Evolutionary conservation across 78 protist genomes (phyloP).

Genomic region (Dictyostelium capitatum): DNA sequence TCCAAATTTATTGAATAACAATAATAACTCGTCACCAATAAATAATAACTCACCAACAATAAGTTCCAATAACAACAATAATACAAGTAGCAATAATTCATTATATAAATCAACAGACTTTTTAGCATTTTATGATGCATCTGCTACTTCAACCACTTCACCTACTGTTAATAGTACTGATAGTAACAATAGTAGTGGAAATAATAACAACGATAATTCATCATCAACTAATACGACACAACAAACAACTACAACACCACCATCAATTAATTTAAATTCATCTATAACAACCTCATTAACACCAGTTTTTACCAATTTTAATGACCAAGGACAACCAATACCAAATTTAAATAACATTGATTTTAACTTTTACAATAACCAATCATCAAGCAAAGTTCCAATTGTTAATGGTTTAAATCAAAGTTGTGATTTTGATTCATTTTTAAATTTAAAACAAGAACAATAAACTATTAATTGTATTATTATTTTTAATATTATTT

Average conservation of each 20-base stretch:
- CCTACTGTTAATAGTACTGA: not conserved
- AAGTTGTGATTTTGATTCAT: slow-evolving; percentile 43
- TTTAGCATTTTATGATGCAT: not conserved
- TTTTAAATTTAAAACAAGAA: slow-evolving; percentile 22
- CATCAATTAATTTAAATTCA: not conserved
- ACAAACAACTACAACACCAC: not conserved
- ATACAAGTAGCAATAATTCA: not conserved
- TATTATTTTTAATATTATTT: not conserved
- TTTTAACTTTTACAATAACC: not conserved
- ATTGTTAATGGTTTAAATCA: not conserved
- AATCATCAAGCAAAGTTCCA: slow-evolving; percentile 13
- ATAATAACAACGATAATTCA: not conserved
- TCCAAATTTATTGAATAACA: too few relatives aligned
- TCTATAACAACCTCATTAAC: slow-evolving; percentile 7
- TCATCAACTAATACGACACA: not conserved
- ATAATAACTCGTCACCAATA: not conserved
- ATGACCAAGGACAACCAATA: not conserved
- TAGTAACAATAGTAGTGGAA: too few relatives aligned
- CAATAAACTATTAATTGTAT: not conserved
- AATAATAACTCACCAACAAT: not conserved
- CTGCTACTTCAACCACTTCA: not conserved
- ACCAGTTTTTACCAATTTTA: not conserved
- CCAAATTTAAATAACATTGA: slow-evolving; percentile 7
- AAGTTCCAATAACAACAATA: not conserved
- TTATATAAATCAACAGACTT: not conserved